phyloP scores from a whole-genome alignment of 2,329 filamentous ascomycete genomes.

The Aspergillus flavus region DNA sequence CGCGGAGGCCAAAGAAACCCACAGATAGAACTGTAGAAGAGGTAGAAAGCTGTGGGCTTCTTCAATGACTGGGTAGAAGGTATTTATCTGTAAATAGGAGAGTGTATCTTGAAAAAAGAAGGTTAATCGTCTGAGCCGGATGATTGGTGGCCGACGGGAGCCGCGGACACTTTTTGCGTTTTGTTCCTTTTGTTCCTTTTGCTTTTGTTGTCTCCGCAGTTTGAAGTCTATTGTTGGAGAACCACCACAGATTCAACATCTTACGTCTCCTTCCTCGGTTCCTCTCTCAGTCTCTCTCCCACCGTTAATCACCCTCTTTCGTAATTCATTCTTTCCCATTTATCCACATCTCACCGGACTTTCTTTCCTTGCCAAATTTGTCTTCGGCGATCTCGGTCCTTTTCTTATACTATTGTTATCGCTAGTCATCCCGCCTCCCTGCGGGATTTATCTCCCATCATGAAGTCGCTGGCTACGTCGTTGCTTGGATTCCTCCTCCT shows the following conservation, averaged over 20 bases:
- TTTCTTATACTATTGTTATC: conserved; percentile 8
- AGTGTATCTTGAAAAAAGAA: too few relatives aligned
- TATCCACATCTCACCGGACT: not conserved
- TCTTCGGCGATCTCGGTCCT: not conserved
- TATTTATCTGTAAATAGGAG: too few relatives aligned
- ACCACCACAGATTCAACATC: not conserved
- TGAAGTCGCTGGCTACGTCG: conserved; percentile 38
- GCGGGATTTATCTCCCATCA: conserved; percentile 24
- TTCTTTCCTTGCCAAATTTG: not conserved
- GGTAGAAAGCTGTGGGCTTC: not conserved
- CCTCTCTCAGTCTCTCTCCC: not conserved
- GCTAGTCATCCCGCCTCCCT: conserved; percentile 8
- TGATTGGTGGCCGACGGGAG: not conserved
- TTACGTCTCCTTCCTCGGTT: not conserved
- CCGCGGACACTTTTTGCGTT: conserved; percentile 5
- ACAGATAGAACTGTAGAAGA: not conserved
- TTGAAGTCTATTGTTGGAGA: conserved; percentile 1
- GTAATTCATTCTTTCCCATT: not conserved
- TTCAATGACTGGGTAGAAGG: not conserved
- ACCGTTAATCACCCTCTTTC: not conserved
- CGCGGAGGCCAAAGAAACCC: not conserved
- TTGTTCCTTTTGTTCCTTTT: not conserved
- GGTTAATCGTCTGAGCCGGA: conserved; percentile 1
- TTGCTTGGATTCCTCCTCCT: conserved; percentile 36
- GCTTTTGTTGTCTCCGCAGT: not conserved